Percentiles rank a stretch among this genome's conserved stretches.
These are phyloP conservation scores for Umbilicaria muhlenbergii DNA, from an alignment of 495 filamentous ascomycete genomes.

Conservation along the genomic window DNA sequence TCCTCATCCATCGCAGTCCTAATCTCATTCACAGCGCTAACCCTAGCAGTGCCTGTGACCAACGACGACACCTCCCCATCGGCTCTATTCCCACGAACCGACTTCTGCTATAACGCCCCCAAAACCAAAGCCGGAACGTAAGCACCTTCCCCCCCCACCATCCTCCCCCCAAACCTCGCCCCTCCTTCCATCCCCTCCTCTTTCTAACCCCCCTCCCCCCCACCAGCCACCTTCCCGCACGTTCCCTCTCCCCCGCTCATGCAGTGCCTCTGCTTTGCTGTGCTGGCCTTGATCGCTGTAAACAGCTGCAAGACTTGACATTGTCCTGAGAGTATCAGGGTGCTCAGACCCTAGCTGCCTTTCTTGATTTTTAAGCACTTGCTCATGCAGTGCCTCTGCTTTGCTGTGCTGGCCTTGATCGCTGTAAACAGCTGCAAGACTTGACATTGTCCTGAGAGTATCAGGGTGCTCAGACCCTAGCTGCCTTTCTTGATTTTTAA, in stretches of 20 bases:
- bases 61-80: too few relatives aligned
- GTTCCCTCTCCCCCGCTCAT: not conserved
- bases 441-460: constrained; percentile 5
- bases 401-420: constrained; percentile 2
- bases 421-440: constrained; percentile 4
- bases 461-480: constrained; percentile 9
- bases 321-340: constrained; percentile 10
- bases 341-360: constrained; percentile 11
- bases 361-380: constrained; percentile 7
- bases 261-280: constrained; percentile 2
- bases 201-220: too few relatives aligned
- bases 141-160: too few relatives aligned
- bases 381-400: constrained; percentile 11
- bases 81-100: too few relatives aligned
- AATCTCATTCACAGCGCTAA: too few relatives aligned
- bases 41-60: too few relatives aligned
- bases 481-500: not conserved
- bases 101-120: too few relatives aligned
- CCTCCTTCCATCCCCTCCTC: too few relatives aligned
- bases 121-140: too few relatives aligned
- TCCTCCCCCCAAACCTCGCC: too few relatives aligned
- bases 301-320: constrained; percentile 6
- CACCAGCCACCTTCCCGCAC: too few relatives aligned
- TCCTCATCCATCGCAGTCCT: too few relatives aligned
- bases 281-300: not conserved